Evolutionary conservation across 1,139 yeast species (phyloP), one percentile per base, ranked within the genome.

Genomic region (Saccharomyces hybrid): DNA sequence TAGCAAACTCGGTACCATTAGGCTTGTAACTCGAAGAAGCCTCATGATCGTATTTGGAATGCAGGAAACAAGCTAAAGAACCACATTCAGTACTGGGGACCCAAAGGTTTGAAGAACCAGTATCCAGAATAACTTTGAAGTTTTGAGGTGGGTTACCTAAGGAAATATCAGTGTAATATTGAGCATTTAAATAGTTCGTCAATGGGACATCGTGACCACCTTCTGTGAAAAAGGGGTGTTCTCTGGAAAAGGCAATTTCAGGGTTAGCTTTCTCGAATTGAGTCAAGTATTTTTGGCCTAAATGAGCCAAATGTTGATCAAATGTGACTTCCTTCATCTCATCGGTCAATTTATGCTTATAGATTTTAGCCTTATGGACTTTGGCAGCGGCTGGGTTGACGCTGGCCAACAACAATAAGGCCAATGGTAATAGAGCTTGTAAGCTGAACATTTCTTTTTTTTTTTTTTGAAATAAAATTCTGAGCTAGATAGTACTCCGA

Each of bases 81-180:
- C 88, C 76, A 76, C 99, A 93, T 61, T 88, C 91, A 49, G 78
- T 64, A 56, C 95, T 82, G 53, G 99, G 99, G 57, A 93, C 91
- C 99, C 99, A 93, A 74, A 93, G 77, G 73, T 93, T 93, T 52
- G 97, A 87, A 28, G 96, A 88, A 48, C 99, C 99, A 32, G 98
- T 93, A 73, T 93, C 98, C 66, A 93, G 79, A 60, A 88, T 83
- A 51, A 88, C 95, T 76, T 90, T 93, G 74, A 93, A 93, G 14
- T 80, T 69, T 76, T 93, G 99, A 51, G 88, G 89, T 6, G 99
- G 99, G 48, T 96, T 87, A 64, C 99, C 99, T 56, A 93, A 67
- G 57, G 82, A 78, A 64, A 93, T 85, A 68, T 90, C 97, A 51
- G 98, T 85, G 71, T 79, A 91, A 73, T 93, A 93, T 75, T 93